A percentile compares a stretch with the other conserved stretches of the same genome.
These are phyloP conservation scores for Salvia sclarea DNA, from an alignment of 305 asterid genomes.

Conservation along the genomic window DNA sequence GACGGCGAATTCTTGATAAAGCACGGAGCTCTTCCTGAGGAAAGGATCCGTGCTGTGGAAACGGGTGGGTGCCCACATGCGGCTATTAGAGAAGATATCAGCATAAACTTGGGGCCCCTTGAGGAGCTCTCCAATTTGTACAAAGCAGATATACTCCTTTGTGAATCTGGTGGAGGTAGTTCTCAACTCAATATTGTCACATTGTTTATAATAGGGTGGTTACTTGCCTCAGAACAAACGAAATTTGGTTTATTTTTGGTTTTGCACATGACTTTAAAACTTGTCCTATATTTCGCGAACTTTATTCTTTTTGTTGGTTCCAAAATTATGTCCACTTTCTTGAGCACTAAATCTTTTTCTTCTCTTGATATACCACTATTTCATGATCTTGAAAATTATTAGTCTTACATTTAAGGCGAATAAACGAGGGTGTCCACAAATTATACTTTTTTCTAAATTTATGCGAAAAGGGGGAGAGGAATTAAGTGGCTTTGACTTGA, in stretches of 20 bases:
- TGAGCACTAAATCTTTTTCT: background rate
- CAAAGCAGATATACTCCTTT: slow-evolving; percentile 85
- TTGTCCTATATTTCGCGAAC: no score
- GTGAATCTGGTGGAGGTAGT: slow-evolving; percentile 98
- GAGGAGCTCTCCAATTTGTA: slow-evolving; percentile 92
- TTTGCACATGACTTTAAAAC: background rate
- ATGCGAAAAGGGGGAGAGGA: background rate
- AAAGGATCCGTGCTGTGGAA: slow-evolving; percentile 95
- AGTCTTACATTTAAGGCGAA: background rate
- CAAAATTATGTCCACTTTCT: no score
- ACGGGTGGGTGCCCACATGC: slow-evolving; percentile 99
- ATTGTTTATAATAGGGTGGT: background rate
- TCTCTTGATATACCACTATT: background rate
- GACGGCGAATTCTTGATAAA: slow-evolving; percentile 93
- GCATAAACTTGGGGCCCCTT: slow-evolving; percentile 91
- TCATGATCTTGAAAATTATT: background rate
- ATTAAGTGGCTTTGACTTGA: background rate
- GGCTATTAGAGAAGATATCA: slow-evolving; percentile 93
- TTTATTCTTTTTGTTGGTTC: no score
- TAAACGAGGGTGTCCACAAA: background rate
- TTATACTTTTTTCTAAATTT: background rate
- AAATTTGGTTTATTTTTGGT: background rate
- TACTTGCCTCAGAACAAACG: no score
- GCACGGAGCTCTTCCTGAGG: slow-evolving; percentile 94
- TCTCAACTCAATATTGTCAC: background rate